phyloP scores from a whole-genome alignment of 305 asterid species.

The Fraxinus sp. region DNA sequence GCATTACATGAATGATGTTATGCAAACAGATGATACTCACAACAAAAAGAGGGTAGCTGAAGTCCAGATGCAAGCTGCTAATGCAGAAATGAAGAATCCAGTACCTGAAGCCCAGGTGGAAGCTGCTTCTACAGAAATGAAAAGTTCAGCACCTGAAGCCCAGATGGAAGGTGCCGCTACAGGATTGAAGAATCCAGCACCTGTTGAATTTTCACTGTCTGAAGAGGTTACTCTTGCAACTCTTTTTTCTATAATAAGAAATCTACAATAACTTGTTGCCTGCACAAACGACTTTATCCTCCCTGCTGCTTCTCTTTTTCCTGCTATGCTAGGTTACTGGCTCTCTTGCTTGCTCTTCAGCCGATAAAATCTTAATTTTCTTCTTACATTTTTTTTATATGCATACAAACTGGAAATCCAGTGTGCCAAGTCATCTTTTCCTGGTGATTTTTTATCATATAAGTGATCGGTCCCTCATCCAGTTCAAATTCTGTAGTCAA shows the following conservation, averaged over 20 bases:
- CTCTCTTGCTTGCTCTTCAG: not conserved
- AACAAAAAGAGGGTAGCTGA: conserved; percentile 37
- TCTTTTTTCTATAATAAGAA: conserved; percentile 2
- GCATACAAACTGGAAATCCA: not conserved
- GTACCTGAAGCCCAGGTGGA: conserved; percentile 28
- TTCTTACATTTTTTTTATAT: not conserved
- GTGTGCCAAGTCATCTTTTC: not conserved
- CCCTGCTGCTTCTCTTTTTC: not conserved
- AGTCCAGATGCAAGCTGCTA: conserved; percentile 42
- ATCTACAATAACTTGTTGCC: not conserved
- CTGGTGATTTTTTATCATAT: not conserved
- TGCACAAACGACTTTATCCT: not conserved
- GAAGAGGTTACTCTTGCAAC: conserved; percentile 52
- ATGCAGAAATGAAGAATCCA: conserved; percentile 40
- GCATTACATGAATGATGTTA: conserved; percentile 34
- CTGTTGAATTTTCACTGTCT: conserved; percentile 36
- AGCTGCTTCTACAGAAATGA: conserved; percentile 44
- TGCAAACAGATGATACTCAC: conserved; percentile 37
- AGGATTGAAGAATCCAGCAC: conserved; percentile 35
- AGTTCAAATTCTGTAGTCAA: not conserved
- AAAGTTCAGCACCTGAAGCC: conserved; percentile 33
- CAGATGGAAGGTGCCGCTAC: conserved; percentile 26
- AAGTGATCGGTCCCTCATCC: not conserved
- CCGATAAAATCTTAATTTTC: not conserved
- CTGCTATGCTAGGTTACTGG: not conserved